Percentiles rank a stretch among this genome's conserved stretches.
Conservation (phyloP, 116 monocot species). For the Zostera marina region DNA sequence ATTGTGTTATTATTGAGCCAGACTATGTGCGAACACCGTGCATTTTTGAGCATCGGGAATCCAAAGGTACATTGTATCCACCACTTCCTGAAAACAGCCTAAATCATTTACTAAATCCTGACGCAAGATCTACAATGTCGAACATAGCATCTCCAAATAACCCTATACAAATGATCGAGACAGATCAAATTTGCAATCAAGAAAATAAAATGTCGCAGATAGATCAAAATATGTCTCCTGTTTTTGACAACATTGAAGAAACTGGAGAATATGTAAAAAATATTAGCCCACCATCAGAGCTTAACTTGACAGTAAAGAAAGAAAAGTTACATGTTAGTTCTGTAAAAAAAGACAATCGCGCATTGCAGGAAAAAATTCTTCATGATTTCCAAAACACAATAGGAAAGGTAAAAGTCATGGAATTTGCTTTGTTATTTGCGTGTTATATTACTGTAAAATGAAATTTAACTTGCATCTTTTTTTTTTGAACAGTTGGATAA, state of each 20-base stretch:
- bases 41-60: slow-evolving; percentile 19
- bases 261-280: slow-evolving; percentile 25
- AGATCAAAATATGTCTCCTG: slow-evolving; percentile 16
- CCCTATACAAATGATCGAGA: slow-evolving; percentile 77
- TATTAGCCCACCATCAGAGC: slow-evolving; percentile 24
- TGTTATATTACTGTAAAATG: neutral
- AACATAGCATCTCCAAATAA: slow-evolving; percentile 84
- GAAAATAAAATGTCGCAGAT: slow-evolving; percentile 21
- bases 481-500: slow-evolving; percentile 40
- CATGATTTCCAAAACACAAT: slow-evolving; percentile 70
- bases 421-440: neutral
- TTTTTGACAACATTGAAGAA: slow-evolving; percentile 13
- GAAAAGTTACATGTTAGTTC: slow-evolving; percentile 28
- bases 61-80: slow-evolving; percentile 14
- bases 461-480: slow-evolving; percentile 1
- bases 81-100: neutral
- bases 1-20: no score
- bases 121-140: neutral
- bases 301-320: slow-evolving; percentile 15
- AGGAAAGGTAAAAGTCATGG: slow-evolving; percentile 27
- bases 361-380: slow-evolving; percentile 46
- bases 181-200: slow-evolving; percentile 21
- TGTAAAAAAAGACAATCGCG: slow-evolving; percentile 16
- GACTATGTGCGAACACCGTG: slow-evolving; percentile 8
- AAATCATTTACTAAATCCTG: neutral